Percentiles rank a stretch among this genome's conserved stretches.
Conservation (phyloP, 805 yeast species). For the Metschnikowia cerradonensis region DNA sequence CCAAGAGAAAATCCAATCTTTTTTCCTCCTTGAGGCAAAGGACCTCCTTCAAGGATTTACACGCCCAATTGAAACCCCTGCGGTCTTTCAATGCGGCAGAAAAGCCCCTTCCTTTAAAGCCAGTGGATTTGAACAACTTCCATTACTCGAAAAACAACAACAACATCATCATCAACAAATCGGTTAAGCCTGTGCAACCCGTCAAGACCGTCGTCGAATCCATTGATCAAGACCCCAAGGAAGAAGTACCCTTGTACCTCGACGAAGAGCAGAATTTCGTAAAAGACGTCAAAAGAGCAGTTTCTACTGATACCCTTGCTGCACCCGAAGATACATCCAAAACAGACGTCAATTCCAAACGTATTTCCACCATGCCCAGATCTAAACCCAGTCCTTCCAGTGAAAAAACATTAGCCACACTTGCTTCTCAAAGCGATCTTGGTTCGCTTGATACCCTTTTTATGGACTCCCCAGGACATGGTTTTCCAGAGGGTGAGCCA, state of each 20-base stretch:
- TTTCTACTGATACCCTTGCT: not conserved
- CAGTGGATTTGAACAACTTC: not conserved
- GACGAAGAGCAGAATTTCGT: not conserved
- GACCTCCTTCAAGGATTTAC: slow-evolving; percentile 10
- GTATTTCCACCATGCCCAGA: slow-evolving; percentile 4
- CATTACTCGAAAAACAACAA: not conserved
- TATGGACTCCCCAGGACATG: slow-evolving; percentile 7
- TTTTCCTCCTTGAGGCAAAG: slow-evolving; percentile 11
- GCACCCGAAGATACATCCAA: not conserved
- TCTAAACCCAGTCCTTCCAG: slow-evolving; percentile 10
- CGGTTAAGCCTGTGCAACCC: not conserved
- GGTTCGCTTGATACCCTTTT: slow-evolving; percentile 8
- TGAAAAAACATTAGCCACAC: slow-evolving; percentile 13
- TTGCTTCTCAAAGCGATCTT: slow-evolving; percentile 8
- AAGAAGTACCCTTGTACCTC: not conserved
- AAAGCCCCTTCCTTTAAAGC: slow-evolving; percentile 3
- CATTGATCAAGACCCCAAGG: not conserved
- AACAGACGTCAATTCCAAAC: not conserved
- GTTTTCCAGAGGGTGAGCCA: not conserved
- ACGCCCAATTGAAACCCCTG: slow-evolving; percentile 1
- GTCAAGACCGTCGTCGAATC: not conserved
- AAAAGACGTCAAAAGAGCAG: not conserved
- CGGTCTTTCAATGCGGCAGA: not conserved
- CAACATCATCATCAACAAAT: not conserved
- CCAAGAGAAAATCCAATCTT: slow-evolving; percentile 9